Percentiles rank a stretch among this genome's conserved stretches.
Evolutionary conservation across 108 stramenopile species (phyloP).

Genomic region (Aurantiochytrium sp.): DNA sequence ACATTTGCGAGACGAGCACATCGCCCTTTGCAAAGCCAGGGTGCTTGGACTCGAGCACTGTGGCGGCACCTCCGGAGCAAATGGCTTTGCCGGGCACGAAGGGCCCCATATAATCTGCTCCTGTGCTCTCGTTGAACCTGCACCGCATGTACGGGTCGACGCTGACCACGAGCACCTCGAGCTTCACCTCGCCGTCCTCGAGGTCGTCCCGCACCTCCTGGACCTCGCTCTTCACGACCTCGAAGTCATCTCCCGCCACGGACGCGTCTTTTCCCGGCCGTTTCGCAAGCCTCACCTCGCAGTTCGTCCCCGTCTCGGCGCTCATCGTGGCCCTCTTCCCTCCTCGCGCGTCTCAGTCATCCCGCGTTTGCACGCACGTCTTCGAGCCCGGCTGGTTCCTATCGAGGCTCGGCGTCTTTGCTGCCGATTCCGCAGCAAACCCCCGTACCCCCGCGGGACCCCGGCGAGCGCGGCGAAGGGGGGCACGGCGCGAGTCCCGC

Average conservation of each 20-base stretch:
- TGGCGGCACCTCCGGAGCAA: neutral
- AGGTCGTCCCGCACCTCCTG: neutral
- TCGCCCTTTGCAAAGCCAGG: neutral
- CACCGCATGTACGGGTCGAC: slow-evolving; percentile 20
- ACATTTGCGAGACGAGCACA: neutral
- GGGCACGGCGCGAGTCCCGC: too few relatives aligned
- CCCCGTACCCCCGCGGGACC: too few relatives aligned
- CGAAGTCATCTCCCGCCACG: neutral
- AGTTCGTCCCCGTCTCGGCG: neutral
- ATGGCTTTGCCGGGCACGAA: neutral
- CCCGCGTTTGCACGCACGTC: neutral
- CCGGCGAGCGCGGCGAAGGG: too few relatives aligned
- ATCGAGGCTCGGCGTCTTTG: too few relatives aligned
- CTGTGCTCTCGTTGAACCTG: slow-evolving; percentile 4
- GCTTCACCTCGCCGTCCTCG: neutral
- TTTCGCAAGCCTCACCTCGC: neutral
- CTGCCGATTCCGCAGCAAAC: too few relatives aligned
- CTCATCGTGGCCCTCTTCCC: neutral
- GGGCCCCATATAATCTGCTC: neutral
- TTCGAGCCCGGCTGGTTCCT: too few relatives aligned
- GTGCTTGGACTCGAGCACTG: neutral
- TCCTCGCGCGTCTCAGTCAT: neutral
- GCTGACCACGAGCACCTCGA: neutral
- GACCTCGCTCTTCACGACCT: neutral
- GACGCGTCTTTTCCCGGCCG: neutral